Conservation (phyloP, 257 asterid species). For the Parsonsia alboflavescens region DNA sequence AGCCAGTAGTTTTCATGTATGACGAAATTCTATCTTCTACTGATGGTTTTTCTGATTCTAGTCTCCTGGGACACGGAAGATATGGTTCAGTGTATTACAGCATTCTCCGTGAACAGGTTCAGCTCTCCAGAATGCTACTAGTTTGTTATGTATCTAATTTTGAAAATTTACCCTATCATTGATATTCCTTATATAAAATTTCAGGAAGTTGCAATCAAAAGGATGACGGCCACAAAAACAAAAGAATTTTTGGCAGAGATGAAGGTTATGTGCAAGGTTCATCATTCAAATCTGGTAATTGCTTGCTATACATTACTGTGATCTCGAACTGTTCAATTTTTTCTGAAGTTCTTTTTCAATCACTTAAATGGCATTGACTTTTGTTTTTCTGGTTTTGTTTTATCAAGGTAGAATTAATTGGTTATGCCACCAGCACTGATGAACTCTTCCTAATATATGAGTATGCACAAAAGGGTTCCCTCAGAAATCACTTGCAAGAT, state of each 20-base stretch:
- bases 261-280: conserved; percentile 97
- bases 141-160: neutral
- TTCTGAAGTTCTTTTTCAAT: neutral
- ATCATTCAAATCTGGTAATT: conserved; percentile 88
- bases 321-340: neutral
- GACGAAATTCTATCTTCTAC: conserved; percentile 69
- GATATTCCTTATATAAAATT: conserved; percentile 11
- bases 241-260: conserved; percentile 89
- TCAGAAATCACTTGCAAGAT: conserved; percentile 81
- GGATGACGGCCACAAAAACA: conserved; percentile 84
- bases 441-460: conserved; percentile 88
- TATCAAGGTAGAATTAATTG: conserved; percentile 92
- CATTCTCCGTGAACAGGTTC: conserved; percentile 84
- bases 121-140: conserved; percentile 5
- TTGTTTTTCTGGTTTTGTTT: conserved; percentile 21
- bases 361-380: conserved; percentile 7
- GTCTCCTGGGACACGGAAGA: conserved; percentile 88
- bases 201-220: conserved; percentile 92
- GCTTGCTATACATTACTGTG: neutral
- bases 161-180: conserved; percentile 12
- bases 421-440: conserved; percentile 74
- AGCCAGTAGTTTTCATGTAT: conserved; percentile 66
- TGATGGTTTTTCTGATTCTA: conserved; percentile 79
- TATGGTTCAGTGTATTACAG: conserved; percentile 91
- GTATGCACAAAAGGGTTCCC: conserved; percentile 89